Percentiles rank a stretch among this genome's conserved stretches.
These are phyloP conservation scores for Barnettozyma californica DNA, from an alignment of 805 yeast genomes.

Conservation along the genomic window DNA sequence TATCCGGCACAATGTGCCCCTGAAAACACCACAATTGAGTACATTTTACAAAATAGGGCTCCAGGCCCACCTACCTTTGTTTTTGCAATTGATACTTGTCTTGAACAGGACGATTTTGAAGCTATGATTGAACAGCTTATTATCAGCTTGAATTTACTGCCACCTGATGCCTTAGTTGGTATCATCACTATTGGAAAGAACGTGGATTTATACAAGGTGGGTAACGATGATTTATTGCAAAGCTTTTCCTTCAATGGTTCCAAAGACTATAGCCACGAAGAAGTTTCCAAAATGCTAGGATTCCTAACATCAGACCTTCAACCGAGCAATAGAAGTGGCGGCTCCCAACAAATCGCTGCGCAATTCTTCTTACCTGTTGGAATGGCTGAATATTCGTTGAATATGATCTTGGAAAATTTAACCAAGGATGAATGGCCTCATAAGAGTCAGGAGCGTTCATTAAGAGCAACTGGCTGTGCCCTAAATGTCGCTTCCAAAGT, in stretches of 20 bases:
- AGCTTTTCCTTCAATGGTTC: conserved; percentile 50
- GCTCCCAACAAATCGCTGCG: conserved; percentile 2
- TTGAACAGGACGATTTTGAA: conserved; percentile 44
- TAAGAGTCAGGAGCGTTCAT: conserved; percentile 39
- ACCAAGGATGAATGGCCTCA: conserved; percentile 45
- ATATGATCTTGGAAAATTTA: conserved; percentile 43
- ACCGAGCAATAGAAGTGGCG: conserved; percentile 9
- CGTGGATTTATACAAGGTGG: conserved; percentile 52
- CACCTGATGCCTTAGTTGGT: conserved; percentile 51
- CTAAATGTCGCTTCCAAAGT: conserved; percentile 41
- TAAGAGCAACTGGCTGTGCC: conserved; percentile 58
- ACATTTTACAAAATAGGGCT: conserved; percentile 30
- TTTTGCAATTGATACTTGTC: conserved; percentile 53
- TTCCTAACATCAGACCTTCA: conserved; percentile 33
- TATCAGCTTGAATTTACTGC: conserved; percentile 42
- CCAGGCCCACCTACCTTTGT: conserved; percentile 40
- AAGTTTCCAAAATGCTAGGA: conserved; percentile 43
- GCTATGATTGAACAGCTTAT: conserved; percentile 47
- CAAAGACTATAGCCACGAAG: conserved; percentile 43
- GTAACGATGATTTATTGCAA: conserved; percentile 28
- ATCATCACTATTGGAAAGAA: conserved; percentile 55
- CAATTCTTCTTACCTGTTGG: conserved; percentile 18
- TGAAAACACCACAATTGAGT: conserved; percentile 44
- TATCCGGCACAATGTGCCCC: conserved; percentile 12
- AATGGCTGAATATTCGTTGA: conserved; percentile 42